Conservation (phyloP, 2,329 filamentous ascomycete genomes). For the Gyromitra esculenta region DNA sequence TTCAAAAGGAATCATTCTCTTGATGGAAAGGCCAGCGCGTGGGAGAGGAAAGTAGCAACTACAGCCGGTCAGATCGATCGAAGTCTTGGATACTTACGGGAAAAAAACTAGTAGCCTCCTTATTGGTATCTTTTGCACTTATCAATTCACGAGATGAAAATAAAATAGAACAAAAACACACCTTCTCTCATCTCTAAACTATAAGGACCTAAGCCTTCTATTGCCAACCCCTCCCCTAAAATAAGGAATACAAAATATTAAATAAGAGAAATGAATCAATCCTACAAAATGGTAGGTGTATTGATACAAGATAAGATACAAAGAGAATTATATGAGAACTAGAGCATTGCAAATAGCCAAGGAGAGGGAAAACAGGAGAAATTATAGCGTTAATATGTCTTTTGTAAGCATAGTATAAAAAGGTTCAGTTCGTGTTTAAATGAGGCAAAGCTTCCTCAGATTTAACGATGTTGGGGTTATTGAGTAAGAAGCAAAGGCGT, state of each 20-base stretch:
- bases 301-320: slow-evolving; percentile 25
- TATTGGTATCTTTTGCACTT: background rate
- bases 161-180: slow-evolving; percentile 7
- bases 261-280: slow-evolving; percentile 9
- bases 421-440: background rate
- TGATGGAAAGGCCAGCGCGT: background rate
- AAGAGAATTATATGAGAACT: slow-evolving; percentile 16
- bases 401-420: slow-evolving; percentile 21
- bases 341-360: background rate
- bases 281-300: slow-evolving; percentile 3
- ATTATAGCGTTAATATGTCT: slow-evolving; percentile 4
- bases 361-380: background rate
- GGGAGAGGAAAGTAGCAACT: background rate
- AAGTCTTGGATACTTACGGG: background rate
- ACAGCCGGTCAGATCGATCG: background rate
- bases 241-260: slow-evolving; percentile 32
- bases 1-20: background rate
- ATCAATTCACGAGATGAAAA: background rate
- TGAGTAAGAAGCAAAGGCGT: slow-evolving; percentile 17
- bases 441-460: background rate
- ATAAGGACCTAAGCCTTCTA: slow-evolving; percentile 21
- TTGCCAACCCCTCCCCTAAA: slow-evolving; percentile 10
- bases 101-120: background rate
- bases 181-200: slow-evolving; percentile 24
- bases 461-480: slow-evolving; percentile 15